phyloP scores from a whole-genome alignment of 306 rosid genomes.

The Luffa aegyptiaca region DNA sequence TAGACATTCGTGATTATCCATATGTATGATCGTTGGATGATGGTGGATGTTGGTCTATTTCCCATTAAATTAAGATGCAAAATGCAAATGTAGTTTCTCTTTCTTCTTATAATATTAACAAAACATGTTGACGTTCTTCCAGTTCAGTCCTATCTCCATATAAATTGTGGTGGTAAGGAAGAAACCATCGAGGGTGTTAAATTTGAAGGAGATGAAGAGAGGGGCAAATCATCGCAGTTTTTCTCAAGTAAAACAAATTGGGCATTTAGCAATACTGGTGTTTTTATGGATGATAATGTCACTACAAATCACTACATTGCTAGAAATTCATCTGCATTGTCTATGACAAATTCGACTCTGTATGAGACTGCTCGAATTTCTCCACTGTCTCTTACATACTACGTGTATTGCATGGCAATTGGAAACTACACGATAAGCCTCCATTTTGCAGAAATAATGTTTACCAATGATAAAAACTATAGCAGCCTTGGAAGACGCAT shows the following conservation, averaged over 20 bases:
- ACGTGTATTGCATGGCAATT: too few relatives aligned
- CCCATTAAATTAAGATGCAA: background rate
- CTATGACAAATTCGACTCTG: slow-evolving; percentile 17
- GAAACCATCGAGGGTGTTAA: background rate
- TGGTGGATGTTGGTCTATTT: background rate
- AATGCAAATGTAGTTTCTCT: background rate
- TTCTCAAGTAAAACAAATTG: slow-evolving; percentile 17
- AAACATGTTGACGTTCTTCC: background rate
- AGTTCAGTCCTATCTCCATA: slow-evolving; percentile 32
- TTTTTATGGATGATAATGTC: slow-evolving; percentile 19
- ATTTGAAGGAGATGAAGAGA: slow-evolving; percentile 30
- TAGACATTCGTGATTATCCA: background rate
- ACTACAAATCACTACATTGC: background rate
- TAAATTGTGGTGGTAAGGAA: slow-evolving; percentile 49
- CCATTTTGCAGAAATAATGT: too few relatives aligned
- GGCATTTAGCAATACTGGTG: slow-evolving; percentile 43
- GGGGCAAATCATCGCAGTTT: slow-evolving; percentile 16
- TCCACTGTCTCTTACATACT: slow-evolving; percentile 47
- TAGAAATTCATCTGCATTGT: slow-evolving; percentile 17
- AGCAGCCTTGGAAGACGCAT: slow-evolving; percentile 15
- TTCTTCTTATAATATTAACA: too few relatives aligned
- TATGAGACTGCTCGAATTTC: slow-evolving; percentile 46
- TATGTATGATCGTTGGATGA: background rate
- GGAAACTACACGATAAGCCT: too few relatives aligned
- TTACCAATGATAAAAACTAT: too few relatives aligned